Conservation (phyloP, 257 asterid genomes). For the Eustoma russellianum region DNA sequence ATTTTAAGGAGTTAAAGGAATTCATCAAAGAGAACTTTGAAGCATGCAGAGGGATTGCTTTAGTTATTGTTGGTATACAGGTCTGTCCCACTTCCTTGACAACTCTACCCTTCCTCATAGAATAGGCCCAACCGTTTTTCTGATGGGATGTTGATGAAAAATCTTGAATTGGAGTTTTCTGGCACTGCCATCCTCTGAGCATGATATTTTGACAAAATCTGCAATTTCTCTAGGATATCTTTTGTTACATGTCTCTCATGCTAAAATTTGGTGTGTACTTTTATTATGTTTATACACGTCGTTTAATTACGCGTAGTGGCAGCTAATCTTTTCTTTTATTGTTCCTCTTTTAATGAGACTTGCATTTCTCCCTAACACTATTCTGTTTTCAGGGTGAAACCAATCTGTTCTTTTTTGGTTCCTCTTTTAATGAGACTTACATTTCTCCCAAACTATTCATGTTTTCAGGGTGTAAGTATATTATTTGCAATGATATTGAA, state of each 20-base stretch:
- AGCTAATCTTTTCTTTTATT: conserved; percentile 7
- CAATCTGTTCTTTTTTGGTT: too few relatives aligned
- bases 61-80: conserved; percentile 69
- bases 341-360: too few relatives aligned
- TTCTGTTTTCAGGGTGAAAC: too few relatives aligned
- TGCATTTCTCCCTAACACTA: too few relatives aligned
- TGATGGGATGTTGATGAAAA: too few relatives aligned
- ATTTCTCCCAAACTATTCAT: too few relatives aligned
- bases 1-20: conserved; percentile 51
- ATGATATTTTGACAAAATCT: neutral
- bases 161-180: neutral
- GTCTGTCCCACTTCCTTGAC: conserved; percentile 22
- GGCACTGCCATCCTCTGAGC: neutral
- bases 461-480: conserved; percentile 62
- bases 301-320: too few relatives aligned
- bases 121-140: conserved; percentile 24
- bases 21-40: conserved; percentile 68
- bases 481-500: conserved; percentile 77
- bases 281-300: too few relatives aligned
- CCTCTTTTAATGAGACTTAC: neutral
- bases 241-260: neutral
- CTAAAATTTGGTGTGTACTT: neutral
- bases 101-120: conserved; percentile 50
- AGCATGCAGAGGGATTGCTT: conserved; percentile 71
- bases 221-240: neutral